Evolutionary conservation across 345 rosid genomes (phyloP).

Genomic region (Turritis glabra): DNA sequence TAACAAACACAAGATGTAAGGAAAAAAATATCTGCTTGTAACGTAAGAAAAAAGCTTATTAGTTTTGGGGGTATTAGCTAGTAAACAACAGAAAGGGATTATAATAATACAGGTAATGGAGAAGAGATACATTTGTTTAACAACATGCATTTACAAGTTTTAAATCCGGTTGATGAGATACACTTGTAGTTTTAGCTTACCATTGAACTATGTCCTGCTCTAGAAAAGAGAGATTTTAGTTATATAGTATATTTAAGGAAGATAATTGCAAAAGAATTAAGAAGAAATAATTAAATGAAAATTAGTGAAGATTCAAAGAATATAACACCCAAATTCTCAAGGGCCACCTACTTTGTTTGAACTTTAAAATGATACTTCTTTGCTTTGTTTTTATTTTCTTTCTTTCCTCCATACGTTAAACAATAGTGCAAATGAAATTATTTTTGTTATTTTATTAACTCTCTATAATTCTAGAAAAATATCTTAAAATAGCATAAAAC

Average conservation of each 20-base stretch:
- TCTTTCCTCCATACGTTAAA: background rate
- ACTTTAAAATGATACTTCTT: background rate
- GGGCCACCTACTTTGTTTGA: constrained; percentile 20
- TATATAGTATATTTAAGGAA: no score
- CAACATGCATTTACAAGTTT: background rate
- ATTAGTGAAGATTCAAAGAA: background rate
- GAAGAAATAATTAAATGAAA: no score
- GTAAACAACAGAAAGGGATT: constrained; percentile 14
- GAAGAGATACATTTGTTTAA: background rate
- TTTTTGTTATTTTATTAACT: background rate
- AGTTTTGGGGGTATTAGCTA: constrained; percentile 1
- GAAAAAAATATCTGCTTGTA: constrained; percentile 7
- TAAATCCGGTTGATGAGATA: background rate
- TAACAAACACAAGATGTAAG: constrained; percentile 1
- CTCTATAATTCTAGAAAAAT: background rate
- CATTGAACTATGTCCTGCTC: no score
- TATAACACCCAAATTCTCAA: constrained; percentile 26
- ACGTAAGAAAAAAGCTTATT: constrained; percentile 9
- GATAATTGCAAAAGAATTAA: background rate
- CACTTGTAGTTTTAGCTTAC: background rate
- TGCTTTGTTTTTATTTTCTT: constrained; percentile 11
- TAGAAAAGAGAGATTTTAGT: no score
- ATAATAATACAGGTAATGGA: background rate
- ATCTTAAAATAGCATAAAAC: no score
- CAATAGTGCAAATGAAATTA: background rate